These are phyloP conservation scores for Plantago coronopus DNA, from an alignment of 305 asterid species.

Conservation along the genomic window DNA sequence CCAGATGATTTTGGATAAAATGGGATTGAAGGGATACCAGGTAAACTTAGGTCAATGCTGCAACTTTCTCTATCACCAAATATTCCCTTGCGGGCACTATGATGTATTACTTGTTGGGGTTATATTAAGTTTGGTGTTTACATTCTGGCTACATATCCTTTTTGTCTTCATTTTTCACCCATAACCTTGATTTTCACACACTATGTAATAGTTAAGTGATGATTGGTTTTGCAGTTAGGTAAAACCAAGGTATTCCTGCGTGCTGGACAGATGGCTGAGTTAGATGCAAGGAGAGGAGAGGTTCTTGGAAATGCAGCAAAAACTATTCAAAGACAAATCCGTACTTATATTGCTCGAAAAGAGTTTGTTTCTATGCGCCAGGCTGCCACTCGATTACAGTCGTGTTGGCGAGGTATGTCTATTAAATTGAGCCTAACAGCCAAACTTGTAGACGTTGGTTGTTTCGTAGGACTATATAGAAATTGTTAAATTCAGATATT, in stretches of 20 bases:
- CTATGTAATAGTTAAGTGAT: conserved; percentile 17
- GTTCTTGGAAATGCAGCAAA: conserved; percentile 98
- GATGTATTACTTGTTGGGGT: neutral
- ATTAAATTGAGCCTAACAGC: neutral
- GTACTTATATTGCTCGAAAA: conserved; percentile 87
- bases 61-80: neutral
- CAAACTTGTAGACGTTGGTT: neutral
- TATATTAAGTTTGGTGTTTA: neutral
- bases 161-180: conserved; percentile 10
- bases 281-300: conserved; percentile 94
- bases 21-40: conserved; percentile 92
- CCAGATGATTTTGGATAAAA: conserved; percentile 80
- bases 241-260: conserved; percentile 95
- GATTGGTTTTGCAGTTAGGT: conserved; percentile 70
- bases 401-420: conserved; percentile 96
- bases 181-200: conserved; percentile 3
- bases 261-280: conserved; percentile 99
- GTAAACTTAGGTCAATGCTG: conserved; percentile 33
- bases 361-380: conserved; percentile 68
- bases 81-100: neutral
- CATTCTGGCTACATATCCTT: conserved; percentile 3
- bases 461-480: too few species aligned
- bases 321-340: conserved; percentile 90
- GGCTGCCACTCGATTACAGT: conserved; percentile 87
- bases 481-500: neutral